These are phyloP conservation scores for Anthoceros angustus DNA, from an alignment of 225 moss, liverwort and hornwort genomes.

Conservation along the genomic window DNA sequence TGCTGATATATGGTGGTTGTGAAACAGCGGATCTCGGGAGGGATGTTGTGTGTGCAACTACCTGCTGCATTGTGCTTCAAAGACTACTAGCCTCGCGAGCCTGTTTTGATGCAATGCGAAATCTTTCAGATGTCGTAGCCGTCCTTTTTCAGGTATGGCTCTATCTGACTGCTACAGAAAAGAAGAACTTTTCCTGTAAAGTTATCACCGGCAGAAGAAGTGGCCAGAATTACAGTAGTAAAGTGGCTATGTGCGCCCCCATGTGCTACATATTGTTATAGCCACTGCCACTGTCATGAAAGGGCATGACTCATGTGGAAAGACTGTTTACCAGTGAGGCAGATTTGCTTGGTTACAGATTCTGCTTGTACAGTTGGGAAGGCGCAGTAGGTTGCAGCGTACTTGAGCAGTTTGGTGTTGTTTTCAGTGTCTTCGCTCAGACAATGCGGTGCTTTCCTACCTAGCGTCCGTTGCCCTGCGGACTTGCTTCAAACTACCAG, in stretches of 20 bases:
- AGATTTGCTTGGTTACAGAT: no score
- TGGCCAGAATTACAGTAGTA: no score
- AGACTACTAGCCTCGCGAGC: conserved; percentile 78
- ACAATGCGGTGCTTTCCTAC: conserved; percentile 72
- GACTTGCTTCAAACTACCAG: conserved; percentile 54
- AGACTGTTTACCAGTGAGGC: no score
- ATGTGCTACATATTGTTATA: no score
- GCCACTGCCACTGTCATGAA: no score
- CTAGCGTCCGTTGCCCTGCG: conserved; percentile 59
- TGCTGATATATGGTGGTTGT: conserved; percentile 7
- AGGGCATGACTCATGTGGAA: no score
- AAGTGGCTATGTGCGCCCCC: no score
- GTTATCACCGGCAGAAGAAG: no score
- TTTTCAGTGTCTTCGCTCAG: conserved; percentile 85
- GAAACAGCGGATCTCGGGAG: conserved; percentile 52
- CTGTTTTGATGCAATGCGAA: conserved; percentile 75
- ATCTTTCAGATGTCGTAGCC: conserved; percentile 60
- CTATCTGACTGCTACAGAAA: background rate
- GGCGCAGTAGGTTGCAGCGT: background rate
- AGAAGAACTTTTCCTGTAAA: no score
- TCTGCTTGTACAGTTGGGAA: background rate
- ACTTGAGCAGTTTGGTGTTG: conserved; percentile 8
- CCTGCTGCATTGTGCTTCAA: conserved; percentile 94
- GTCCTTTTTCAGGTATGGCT: conserved; percentile 51
- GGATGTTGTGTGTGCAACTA: conserved; percentile 70